These are phyloP conservation scores for Cyberlindnera mycetangii DNA, from an alignment of 805 yeast genomes.

Conservation along the genomic window DNA sequence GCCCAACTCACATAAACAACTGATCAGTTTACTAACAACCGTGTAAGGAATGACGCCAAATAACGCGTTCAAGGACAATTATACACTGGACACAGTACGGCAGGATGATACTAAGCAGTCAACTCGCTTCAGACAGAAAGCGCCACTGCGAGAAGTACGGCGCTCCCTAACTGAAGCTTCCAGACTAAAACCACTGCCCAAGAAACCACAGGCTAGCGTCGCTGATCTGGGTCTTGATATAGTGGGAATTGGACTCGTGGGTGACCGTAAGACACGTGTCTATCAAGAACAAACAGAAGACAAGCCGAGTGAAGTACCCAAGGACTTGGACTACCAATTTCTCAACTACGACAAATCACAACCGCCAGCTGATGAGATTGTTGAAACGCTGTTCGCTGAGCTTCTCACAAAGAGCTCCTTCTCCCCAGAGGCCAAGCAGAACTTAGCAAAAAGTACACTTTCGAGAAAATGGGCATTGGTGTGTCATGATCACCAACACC, in stretches of 20 bases:
- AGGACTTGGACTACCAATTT: constrained; percentile 23
- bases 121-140: not conserved
- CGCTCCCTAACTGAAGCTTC: constrained; percentile 3
- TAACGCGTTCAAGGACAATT: constrained; percentile 1
- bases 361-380: constrained; percentile 27
- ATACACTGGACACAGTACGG: constrained; percentile 3
- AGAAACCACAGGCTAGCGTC: constrained; percentile 6
- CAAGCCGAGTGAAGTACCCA: not conserved
- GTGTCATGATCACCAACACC: constrained; percentile 26
- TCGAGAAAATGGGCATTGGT: constrained; percentile 28
- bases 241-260: constrained; percentile 23
- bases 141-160: constrained; percentile 9
- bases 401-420: constrained; percentile 23
- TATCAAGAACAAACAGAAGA: constrained; percentile 8
- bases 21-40: constrained; percentile 13
- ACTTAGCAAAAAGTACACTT: constrained; percentile 16
- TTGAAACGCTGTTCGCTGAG: constrained; percentile 21
- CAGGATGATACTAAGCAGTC: not conserved
- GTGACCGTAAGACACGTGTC: constrained; percentile 3
- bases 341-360: constrained; percentile 27
- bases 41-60: constrained; percentile 10
- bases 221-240: constrained; percentile 24
- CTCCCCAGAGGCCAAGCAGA: constrained; percentile 20
- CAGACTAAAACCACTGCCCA: constrained; percentile 4
- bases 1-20: constrained; percentile 6